phyloP scores from a whole-genome alignment of 306 rosid genomes.

The Calophaca sinica region DNA sequence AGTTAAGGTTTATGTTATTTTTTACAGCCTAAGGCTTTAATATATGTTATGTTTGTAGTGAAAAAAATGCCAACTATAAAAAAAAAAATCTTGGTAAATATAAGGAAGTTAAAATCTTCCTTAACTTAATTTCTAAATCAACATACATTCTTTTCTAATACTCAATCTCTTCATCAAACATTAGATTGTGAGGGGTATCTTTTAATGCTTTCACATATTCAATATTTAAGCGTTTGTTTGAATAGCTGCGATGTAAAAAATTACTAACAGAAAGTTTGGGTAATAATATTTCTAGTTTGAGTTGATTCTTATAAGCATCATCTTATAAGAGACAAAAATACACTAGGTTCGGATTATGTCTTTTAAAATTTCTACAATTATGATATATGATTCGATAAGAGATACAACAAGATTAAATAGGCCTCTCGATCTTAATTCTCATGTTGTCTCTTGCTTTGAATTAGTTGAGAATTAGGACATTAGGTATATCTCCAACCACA shows the following conservation, averaged over 20 bases:
- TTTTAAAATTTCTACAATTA: background rate
- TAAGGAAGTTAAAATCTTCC: constrained; percentile 4
- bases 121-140: background rate
- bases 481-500: no score
- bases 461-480: no score
- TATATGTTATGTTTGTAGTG: no score
- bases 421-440: no score
- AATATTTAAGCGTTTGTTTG: no score
- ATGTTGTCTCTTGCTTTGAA: no score
- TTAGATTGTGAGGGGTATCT: background rate
- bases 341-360: background rate
- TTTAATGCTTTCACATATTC: background rate
- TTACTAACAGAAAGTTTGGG: background rate
- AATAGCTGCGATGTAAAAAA: no score
- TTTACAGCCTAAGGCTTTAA: no score
- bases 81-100: no score
- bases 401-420: no score
- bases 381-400: background rate
- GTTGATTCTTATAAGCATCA: background rate
- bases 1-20: background rate
- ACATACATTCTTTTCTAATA: background rate
- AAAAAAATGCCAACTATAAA: no score
- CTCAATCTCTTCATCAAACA: background rate
- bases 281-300: background rate
- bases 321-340: background rate